Base-by-base conservation (phyloP, 1,139 yeast genomes). In the Nakaseomyces bracarensis region DNA sequence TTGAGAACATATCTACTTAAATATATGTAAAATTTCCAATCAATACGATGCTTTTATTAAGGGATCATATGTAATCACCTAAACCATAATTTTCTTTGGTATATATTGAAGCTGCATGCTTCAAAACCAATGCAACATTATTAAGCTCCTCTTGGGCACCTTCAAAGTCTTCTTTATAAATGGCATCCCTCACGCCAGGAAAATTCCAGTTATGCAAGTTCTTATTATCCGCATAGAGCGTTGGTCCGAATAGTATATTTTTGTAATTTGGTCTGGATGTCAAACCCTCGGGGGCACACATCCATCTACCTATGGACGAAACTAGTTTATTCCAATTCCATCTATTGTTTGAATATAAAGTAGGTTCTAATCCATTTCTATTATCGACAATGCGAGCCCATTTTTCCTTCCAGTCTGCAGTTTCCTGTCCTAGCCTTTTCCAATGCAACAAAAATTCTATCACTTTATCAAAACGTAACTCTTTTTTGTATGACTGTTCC, bases 291-390 rank as follows among this genome's bases (percentile, higher is more conserved):
- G 68, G 63, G 15, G 68, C 64, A 20, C 79, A 55, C 49, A 82
- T 69, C 19, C 69, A 66, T 50, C 73, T 74, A 49, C 79, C 83
- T 44, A 85, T 69, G 14, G 66, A 63, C 14, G 75, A 63, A 57
- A 86, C 64, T 47, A 77, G 75, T 23, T 77, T 72, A 63, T 89
- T 89, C 86, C 94, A 82, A 47, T 75, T 75, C 81, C 86, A 76
- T 53, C 97, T 70, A 51, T 75, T 78, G 46, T 79, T 72, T 0
- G 89, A 74, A 44, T 82, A 66, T 38, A 82, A 61, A 3, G 86
- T 75, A 0, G 95, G 89, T 55, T 85, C 95, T 6, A 73, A 57
- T 1, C 68, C 67, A 59, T 66, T 53, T 39, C 52, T 52, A 9
- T 49, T 40, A 33, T 51, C 46, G 8, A 58, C 58, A 20, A 54